Conservation (phyloP, 768 basidiomycete genomes). For the Leccinum rimulosum region DNA sequence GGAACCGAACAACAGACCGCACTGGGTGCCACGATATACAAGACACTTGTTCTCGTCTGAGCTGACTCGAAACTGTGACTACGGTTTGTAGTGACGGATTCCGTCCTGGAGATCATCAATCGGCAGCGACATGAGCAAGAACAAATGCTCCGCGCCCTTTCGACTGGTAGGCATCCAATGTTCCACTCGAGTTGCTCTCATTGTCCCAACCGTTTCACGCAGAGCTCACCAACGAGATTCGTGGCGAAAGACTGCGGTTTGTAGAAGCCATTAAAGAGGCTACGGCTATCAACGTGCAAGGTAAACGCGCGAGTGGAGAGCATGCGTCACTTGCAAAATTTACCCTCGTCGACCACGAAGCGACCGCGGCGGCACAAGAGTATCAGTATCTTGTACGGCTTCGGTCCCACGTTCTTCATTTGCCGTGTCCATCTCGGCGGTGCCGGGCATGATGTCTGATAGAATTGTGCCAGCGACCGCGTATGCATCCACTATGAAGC, state of each 20-base stretch:
- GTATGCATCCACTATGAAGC: conserved; percentile 93
- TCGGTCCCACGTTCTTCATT: conserved; percentile 4
- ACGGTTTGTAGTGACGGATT: conserved; percentile 48
- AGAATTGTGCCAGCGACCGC: conserved; percentile 70
- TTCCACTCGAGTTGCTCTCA: not conserved
- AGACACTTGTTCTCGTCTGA: conserved; percentile 9
- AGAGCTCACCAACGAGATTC: conserved; percentile 84
- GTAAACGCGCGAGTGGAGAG: conserved; percentile 36
- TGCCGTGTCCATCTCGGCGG: conserved; percentile 7
- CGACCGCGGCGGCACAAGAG: conserved; percentile 27
- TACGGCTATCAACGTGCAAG: conserved; percentile 81
- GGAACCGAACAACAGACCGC: conserved; percentile 40
- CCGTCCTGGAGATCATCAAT: conserved; percentile 60
- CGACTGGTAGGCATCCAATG: conserved; percentile 48
- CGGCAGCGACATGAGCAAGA: conserved; percentile 75
- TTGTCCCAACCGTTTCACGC: not conserved
- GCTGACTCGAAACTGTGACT: conserved; percentile 7
- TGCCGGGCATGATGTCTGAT: conserved; percentile 44
- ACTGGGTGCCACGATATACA: conserved; percentile 32
- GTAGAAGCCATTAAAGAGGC: conserved; percentile 96
- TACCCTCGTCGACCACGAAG: conserved; percentile 22
- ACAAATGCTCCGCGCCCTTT: conserved; percentile 60
- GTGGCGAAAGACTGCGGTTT: conserved; percentile 80
- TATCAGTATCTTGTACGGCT: not conserved
- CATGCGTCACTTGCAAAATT: conserved; percentile 20